A percentile compares a stretch with the other conserved stretches of the same genome.
These are phyloP conservation scores for Cyberlindnera americana DNA, from an alignment of 805 yeast species.

Conservation along the genomic window DNA sequence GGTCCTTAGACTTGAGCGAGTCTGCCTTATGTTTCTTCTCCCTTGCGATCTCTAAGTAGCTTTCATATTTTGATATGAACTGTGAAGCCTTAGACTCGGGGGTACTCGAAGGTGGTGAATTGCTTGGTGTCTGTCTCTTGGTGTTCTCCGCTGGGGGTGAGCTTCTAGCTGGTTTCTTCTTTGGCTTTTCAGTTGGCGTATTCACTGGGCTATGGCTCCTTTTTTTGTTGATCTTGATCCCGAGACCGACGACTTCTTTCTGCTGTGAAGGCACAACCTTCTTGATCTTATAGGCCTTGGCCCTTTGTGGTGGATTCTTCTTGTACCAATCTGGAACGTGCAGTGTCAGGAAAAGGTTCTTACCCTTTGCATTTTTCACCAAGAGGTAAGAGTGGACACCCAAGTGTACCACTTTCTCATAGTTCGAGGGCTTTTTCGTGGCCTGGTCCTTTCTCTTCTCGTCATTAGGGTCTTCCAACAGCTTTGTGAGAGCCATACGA, in stretches of 20 bases:
- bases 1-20: constrained; percentile 1
- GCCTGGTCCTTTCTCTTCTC: neutral
- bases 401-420: constrained; percentile 10
- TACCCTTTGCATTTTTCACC: neutral
- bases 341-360: constrained; percentile 10
- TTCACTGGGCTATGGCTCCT: constrained; percentile 2
- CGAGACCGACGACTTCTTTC: constrained; percentile 5
- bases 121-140: neutral
- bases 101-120: neutral
- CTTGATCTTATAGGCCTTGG: constrained; percentile 8
- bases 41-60: constrained; percentile 10
- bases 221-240: constrained; percentile 5
- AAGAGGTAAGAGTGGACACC: constrained; percentile 14
- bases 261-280: neutral
- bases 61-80: constrained; percentile 3
- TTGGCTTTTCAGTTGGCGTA: constrained; percentile 4
- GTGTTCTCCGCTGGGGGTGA: neutral
- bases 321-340: constrained; percentile 17
- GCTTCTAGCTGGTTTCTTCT: neutral
- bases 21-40: constrained; percentile 23
- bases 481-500: neutral
- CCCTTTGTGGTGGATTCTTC: constrained; percentile 4
- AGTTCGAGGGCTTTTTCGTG: constrained; percentile 6
- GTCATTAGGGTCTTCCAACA: neutral
- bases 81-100: neutral